These are phyloP conservation scores for Cyberlindnera americana DNA, from an alignment of 805 yeast species.

Conservation along the genomic window DNA sequence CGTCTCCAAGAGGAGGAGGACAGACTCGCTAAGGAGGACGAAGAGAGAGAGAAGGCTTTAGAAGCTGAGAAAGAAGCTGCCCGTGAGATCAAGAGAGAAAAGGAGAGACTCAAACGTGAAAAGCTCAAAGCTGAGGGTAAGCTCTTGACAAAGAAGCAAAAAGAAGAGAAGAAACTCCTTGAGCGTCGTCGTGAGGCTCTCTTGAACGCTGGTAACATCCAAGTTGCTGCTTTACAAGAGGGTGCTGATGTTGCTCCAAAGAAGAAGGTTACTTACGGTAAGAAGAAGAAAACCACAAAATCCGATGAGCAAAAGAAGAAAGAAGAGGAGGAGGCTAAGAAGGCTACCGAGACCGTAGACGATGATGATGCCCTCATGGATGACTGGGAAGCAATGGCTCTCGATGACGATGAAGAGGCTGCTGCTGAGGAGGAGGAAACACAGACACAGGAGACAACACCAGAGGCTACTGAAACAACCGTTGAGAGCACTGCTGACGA, in stretches of 20 bases:
- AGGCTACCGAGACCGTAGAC: constrained; percentile 23
- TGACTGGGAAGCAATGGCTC: constrained; percentile 80
- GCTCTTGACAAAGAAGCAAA: constrained; percentile 88
- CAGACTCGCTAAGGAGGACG: constrained; percentile 43
- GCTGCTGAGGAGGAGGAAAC: constrained; percentile 31
- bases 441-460: constrained; percentile 11
- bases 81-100: constrained; percentile 71
- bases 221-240: constrained; percentile 65
- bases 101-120: constrained; percentile 81
- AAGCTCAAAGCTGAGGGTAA: constrained; percentile 96
- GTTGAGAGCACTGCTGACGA: constrained; percentile 20
- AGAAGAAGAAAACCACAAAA: constrained; percentile 55
- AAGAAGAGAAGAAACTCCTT: constrained; percentile 79
- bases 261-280: constrained; percentile 60
- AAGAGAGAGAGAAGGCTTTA: constrained; percentile 42
- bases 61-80: constrained; percentile 52
- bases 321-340: constrained; percentile 25
- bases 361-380: constrained; percentile 53
- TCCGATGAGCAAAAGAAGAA: constrained; percentile 26
- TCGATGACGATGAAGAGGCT: constrained; percentile 55
- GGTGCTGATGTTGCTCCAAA: constrained; percentile 45
- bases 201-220: constrained; percentile 66
- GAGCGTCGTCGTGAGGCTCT: constrained; percentile 89
- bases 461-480: constrained; percentile 29
- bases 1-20: constrained; percentile 75